Evolutionary conservation across 2,329 filamentous ascomycete genomes (phyloP).

Genomic region (Thielaviopsis populi): DNA sequence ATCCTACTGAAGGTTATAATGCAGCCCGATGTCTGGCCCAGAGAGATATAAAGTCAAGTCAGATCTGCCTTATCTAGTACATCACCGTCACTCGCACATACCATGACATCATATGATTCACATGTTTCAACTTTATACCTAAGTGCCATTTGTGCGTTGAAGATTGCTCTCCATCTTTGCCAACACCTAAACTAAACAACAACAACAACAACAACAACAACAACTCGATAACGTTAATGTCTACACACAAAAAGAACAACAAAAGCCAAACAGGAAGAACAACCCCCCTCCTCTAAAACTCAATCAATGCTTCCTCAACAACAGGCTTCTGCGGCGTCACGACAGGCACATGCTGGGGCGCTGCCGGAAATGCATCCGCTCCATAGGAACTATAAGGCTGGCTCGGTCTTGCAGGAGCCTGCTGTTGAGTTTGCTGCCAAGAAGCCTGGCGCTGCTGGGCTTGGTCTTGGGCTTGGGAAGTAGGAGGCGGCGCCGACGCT

Average conservation of each 20-base stretch:
- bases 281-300: slow-evolving; percentile 24
- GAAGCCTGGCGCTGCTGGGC: slow-evolving; percentile 20
- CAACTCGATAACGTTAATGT: neutral
- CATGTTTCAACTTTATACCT: neutral
- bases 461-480: slow-evolving; percentile 15
- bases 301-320: slow-evolving; percentile 66
- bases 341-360: slow-evolving; percentile 45
- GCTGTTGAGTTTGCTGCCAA: slow-evolving; percentile 23
- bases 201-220: neutral
- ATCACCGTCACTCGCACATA: no score
- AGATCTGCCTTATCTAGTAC: no score
- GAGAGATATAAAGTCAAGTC: no score
- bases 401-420: slow-evolving; percentile 16
- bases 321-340: slow-evolving; percentile 30
- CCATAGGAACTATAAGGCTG: slow-evolving; percentile 29
- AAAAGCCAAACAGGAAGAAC: neutral
- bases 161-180: neutral
- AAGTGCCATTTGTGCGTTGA: neutral
- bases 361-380: slow-evolving; percentile 50
- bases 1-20: no score
- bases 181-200: neutral
- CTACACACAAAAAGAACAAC: neutral
- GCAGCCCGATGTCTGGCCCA: no score
- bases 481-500: slow-evolving; percentile 1
- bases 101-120: neutral